A percentile compares a stretch with the other conserved stretches of the same genome.
phyloP scores from a whole-genome alignment of 2,329 filamentous ascomycete species.

The Neocatenulostroma microsporum region DNA sequence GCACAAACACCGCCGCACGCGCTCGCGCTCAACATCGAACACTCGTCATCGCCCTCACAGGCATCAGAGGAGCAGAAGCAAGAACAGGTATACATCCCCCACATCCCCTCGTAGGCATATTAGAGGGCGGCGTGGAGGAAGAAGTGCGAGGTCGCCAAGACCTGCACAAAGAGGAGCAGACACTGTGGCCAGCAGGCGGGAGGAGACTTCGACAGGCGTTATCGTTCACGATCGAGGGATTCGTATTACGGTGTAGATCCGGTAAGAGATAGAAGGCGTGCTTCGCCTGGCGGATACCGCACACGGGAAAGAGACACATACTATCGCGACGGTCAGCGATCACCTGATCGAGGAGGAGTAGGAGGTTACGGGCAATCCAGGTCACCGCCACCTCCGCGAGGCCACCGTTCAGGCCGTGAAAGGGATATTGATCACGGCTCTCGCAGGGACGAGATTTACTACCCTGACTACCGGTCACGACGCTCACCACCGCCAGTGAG shows the following conservation, averaged over 20 bases:
- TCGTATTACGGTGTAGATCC: conserved; percentile 30
- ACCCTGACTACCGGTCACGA: background rate
- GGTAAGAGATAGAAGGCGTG: conserved; percentile 25
- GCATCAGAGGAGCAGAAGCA: conserved; percentile 31
- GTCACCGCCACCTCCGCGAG: conserved; percentile 13
- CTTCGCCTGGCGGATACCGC: no score
- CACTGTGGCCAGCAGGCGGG: conserved; percentile 16
- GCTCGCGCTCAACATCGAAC: conserved; percentile 16
- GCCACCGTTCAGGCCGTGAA: conserved; percentile 3
- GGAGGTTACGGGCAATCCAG: no score
- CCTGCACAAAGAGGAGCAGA: conserved; percentile 15
- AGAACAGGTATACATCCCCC: background rate
- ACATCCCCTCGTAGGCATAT: no score
- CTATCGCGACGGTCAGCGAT: no score
- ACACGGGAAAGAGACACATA: conserved; percentile 7
- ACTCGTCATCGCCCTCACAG: conserved; percentile 20
- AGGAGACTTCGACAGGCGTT: conserved; percentile 30
- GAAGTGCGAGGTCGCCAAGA: conserved; percentile 28
- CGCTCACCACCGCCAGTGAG: background rate
- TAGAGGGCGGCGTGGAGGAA: no score
- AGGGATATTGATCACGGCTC: background rate
- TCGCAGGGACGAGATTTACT: background rate
- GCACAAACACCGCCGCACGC: conserved; percentile 17
- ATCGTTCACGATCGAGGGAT: conserved; percentile 33
- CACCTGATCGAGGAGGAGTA: no score